Evolutionary conservation across 306 rosid species (phyloP), one percentile per base, ranked within the genome.

Genomic region (Medicago lupulina): DNA sequence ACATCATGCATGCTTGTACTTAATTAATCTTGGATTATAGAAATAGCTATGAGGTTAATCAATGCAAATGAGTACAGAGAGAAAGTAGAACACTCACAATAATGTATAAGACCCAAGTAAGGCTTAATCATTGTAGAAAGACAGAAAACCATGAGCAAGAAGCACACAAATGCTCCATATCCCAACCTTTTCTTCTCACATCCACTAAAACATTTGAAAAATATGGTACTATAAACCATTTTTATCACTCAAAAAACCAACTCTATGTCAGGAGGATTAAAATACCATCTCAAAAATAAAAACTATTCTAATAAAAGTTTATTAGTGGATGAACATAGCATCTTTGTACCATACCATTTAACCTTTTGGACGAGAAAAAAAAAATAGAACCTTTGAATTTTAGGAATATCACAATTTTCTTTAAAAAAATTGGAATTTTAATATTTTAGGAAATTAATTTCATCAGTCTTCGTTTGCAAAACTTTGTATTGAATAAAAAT

Each of bases 51-150:
- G 16, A 46, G 51, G 36, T 31, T 31, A 31, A 46, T 7, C 7
- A 50, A 50, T 50, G 65, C 47, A 49, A 46, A 39, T 44, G 51
- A 8, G 47, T 66, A 53, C 0, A 62, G 58, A 67, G 6, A 74
- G 49, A 65, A 67, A 47, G 65, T 17, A 2, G 31, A 76, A 79
- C 9, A 84, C 97, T 85, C 82, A 93, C 98, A 81, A 77, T 39
- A 71, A 69, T 88, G 90, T 51, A 86, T 74, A 63, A 87, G 86
- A 72, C 83, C 83, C 82, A 88, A 75, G 75, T 80, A 82, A 76
- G 98, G 93, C 80, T 82, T 89, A 57, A 93, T 74, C 64, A 91
- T 78, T 4, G 89, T 86, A 87, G 89, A 91, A 58, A 91, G 81
- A 77, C 87, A 83, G 58, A 93, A 79, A 74, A 81, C 57, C 23